Percentiles rank a stretch among this genome's conserved stretches.
These are phyloP conservation scores for Scutellaria baicalensis DNA, from an alignment of 257 asterid species.

Conservation along the genomic window DNA sequence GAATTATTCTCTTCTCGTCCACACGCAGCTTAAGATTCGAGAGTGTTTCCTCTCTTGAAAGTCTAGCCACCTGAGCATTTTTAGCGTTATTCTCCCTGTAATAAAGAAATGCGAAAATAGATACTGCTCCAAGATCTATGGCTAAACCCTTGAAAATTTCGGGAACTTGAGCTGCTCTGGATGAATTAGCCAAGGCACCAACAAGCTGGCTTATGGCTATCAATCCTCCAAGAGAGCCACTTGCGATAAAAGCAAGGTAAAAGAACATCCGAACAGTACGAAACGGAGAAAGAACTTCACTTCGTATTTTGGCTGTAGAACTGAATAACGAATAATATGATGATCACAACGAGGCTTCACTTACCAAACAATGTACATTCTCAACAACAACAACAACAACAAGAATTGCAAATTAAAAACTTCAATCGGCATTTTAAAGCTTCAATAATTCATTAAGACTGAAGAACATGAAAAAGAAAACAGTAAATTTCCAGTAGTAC, in stretches of 20 bases:
- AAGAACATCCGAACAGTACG: constrained; percentile 94
- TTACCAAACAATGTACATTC: background rate
- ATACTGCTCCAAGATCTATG: constrained; percentile 74
- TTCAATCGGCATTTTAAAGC: background rate
- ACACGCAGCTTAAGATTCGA: constrained; percentile 82
- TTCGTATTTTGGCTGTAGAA: constrained; percentile 77
- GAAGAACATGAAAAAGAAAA: background rate
- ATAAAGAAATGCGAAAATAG: constrained; percentile 71
- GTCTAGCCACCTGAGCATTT: constrained; percentile 72
- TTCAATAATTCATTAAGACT: background rate
- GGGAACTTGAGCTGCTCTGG: constrained; percentile 60
- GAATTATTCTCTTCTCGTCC: constrained; percentile 52
- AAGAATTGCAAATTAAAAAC: no score
- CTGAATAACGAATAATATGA: constrained; percentile 40
- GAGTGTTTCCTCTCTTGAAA: constrained; percentile 81
- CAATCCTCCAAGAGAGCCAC: constrained; percentile 79
- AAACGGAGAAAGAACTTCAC: constrained; percentile 92
- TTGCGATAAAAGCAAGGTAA: constrained; percentile 73
- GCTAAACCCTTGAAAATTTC: constrained; percentile 63
- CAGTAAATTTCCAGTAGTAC: background rate
- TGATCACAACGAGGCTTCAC: constrained; percentile 20
- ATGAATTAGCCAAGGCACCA: constrained; percentile 65
- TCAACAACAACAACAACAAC: no score
- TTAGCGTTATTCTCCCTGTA: constrained; percentile 70
- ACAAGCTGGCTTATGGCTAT: constrained; percentile 58